Percentiles rank a stretch among this genome's conserved stretches.
Evolutionary conservation across 2,329 filamentous ascomycete genomes (phyloP).

Genomic region (Fusarium drepaniforme): DNA sequence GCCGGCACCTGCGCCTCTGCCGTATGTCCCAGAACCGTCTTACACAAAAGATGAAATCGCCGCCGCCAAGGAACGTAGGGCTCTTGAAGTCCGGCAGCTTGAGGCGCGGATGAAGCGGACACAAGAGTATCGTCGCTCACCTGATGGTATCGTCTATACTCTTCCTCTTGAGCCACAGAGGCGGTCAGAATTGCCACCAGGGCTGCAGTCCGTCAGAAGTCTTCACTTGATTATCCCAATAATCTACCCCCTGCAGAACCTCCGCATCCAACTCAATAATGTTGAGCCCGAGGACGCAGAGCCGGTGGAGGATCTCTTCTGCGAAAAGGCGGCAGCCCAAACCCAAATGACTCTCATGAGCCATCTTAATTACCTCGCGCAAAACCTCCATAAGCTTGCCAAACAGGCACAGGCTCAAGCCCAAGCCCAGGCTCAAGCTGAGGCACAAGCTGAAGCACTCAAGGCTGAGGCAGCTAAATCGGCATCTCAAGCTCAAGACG

Average conservation of each 20-base stretch:
- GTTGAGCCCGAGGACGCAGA: constrained; percentile 71
- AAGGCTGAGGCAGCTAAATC: constrained; percentile 32
- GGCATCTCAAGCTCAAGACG: constrained; percentile 11
- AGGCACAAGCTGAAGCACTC: constrained; percentile 21
- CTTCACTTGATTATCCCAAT: constrained; percentile 77
- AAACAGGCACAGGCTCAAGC: constrained; percentile 66
- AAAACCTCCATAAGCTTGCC: constrained; percentile 77
- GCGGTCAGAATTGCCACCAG: constrained; percentile 68
- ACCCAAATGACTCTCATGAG: constrained; percentile 75
- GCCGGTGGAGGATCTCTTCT: constrained; percentile 74
- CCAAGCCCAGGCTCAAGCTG: constrained; percentile 49
- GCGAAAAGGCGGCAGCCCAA: constrained; percentile 66
- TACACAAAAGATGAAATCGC: constrained; percentile 71
- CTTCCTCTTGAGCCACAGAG: constrained; percentile 77
- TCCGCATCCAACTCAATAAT: constrained; percentile 75
- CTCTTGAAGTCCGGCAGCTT: constrained; percentile 77
- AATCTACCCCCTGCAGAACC: constrained; percentile 78
- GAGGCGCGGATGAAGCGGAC: constrained; percentile 80
- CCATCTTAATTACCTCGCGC: constrained; percentile 79
- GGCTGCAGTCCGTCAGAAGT: constrained; percentile 71
- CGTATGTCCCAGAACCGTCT: constrained; percentile 58
- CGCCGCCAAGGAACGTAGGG: constrained; percentile 72
- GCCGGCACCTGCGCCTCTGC: constrained; percentile 29
- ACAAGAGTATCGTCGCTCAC: constrained; percentile 74
- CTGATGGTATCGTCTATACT: constrained; percentile 77